These are phyloP conservation scores for Aspergillus vadensis DNA, from an alignment of 2,329 filamentous ascomycete species.

Conservation along the genomic window DNA sequence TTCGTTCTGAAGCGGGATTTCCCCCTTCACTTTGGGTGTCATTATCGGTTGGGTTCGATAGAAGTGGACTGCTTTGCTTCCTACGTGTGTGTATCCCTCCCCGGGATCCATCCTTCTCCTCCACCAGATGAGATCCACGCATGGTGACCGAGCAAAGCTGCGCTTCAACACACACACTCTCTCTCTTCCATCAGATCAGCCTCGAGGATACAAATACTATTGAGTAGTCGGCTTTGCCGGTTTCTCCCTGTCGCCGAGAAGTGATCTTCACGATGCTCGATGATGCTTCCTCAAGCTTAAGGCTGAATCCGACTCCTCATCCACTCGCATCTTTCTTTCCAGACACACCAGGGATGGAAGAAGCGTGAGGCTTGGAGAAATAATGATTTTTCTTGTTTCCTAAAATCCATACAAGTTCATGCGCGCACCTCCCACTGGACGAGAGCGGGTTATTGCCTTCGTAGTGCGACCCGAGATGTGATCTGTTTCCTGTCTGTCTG, in stretches of 20 bases:
- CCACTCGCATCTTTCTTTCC: not conserved
- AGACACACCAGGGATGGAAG: slow-evolving; percentile 11
- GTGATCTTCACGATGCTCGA: not conserved
- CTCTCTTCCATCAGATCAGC: not conserved
- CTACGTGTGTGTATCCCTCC: not conserved
- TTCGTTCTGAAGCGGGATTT: not conserved
- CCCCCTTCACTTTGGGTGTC: slow-evolving; percentile 3
- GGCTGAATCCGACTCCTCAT: not conserved
- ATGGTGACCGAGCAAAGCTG: slow-evolving; percentile 5
- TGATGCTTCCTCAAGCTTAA: not conserved
- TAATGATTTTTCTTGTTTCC: not conserved
- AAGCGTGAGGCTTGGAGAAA: not conserved
- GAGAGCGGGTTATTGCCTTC: not conserved
- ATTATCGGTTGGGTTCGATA: slow-evolving; percentile 7
- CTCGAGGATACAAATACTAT: not conserved
- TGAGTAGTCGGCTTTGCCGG: not conserved
- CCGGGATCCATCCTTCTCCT: not conserved
- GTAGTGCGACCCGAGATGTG: slow-evolving; percentile 18
- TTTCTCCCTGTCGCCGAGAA: not conserved
- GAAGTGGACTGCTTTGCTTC: slow-evolving; percentile 5
- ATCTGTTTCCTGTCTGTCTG: slow-evolving; percentile 18
- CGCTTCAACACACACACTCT: not conserved
- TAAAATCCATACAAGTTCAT: not conserved
- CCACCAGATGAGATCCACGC: slow-evolving; percentile 5
- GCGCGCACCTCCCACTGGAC: not conserved